Percentiles rank a stretch among this genome's conserved stretches.
These are phyloP conservation scores for Irineochytrium annulatum DNA, from an alignment of 192 early-diverging fungal species.

Conservation along the genomic window DNA sequence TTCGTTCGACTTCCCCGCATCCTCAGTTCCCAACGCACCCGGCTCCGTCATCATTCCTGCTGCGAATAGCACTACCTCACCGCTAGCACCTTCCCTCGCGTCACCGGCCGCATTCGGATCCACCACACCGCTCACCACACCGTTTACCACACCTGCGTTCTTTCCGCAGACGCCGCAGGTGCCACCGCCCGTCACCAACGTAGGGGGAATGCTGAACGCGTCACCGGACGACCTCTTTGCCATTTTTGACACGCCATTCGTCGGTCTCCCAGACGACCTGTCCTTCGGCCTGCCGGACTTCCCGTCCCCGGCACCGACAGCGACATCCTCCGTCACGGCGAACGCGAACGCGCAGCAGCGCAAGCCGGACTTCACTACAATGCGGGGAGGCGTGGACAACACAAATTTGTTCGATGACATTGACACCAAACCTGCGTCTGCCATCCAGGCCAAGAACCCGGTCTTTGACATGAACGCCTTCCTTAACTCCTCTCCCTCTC, in stretches of 20 bases:
- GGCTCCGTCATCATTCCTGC: background rate
- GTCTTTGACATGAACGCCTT: conserved; percentile 12
- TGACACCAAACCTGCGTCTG: background rate
- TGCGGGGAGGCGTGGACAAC: conserved; percentile 13
- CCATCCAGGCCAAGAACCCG: conserved; percentile 12
- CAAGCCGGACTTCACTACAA: conserved; percentile 1
- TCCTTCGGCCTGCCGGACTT: background rate
- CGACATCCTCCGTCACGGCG: background rate
- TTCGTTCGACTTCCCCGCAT: conserved; percentile 13
- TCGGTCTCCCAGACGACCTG: conserved; percentile 4
- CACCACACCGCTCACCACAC: background rate
- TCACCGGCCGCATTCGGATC: background rate
- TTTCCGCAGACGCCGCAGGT: background rate
- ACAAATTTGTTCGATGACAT: conserved; percentile 19
- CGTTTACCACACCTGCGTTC: background rate
- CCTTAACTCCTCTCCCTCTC: background rate
- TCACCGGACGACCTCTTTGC: background rate
- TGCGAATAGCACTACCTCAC: background rate
- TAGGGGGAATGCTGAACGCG: background rate
- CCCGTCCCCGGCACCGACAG: conserved; percentile 2
- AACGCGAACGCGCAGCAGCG: conserved; percentile 4
- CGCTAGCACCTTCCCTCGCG: background rate
- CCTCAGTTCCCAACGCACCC: background rate
- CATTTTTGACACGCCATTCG: background rate
- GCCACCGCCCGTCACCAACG: too few relatives aligned